Evolutionary conservation across 148 eudicot species (phyloP), one percentile per base, ranked within the genome.

Genomic region (Arctostaphylos glauca): DNA sequence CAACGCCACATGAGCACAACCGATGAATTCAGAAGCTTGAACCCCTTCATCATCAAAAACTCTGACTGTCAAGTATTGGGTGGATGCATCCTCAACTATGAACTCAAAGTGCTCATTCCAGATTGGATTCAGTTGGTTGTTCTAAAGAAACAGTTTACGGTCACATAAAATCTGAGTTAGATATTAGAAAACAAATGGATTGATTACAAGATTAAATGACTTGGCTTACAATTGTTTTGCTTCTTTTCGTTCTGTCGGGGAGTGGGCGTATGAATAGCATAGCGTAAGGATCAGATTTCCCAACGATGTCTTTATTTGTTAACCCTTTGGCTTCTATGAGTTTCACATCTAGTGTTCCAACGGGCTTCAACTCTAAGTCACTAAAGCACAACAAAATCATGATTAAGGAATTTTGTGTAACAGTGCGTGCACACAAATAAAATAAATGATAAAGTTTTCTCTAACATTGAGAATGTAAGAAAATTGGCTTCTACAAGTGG

Each of bases 91-190:
- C 87, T 95, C 98, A 48, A 95, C 95, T n/a, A 89, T 88, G 84
- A 95, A 94, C 83, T 94, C 98, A 77, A 94, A 95, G 86, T 89
- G 92, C 90, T 94, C 98, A 55, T 94, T 94, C 98, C 98, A 94
- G 59, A 95, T 91, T 3, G 98, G 98, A 85, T 92, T 95, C 84
- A 89, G 56, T 80, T 87, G 85, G 81, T 95, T 95, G 89, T 85
- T 84, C 98, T 95, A 82, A 38, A 83, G 52, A 87, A 78, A 70
- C 1, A 49, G 7, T 19, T 46, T 16, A 60, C 19, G 47, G 77
- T 71, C 10, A 38, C 16, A 66, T 67, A 18, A 13, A 77, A 43
- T 52, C 72, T 64, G 58, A 44, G 84, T 56, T 44, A 59, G 80
- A 52, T 62, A 59, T 58, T 80, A 7, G 77, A 54, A 8, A 76